Conservation (phyloP, 805 yeast genomes). For the Lipomyces sp. region DNA sequence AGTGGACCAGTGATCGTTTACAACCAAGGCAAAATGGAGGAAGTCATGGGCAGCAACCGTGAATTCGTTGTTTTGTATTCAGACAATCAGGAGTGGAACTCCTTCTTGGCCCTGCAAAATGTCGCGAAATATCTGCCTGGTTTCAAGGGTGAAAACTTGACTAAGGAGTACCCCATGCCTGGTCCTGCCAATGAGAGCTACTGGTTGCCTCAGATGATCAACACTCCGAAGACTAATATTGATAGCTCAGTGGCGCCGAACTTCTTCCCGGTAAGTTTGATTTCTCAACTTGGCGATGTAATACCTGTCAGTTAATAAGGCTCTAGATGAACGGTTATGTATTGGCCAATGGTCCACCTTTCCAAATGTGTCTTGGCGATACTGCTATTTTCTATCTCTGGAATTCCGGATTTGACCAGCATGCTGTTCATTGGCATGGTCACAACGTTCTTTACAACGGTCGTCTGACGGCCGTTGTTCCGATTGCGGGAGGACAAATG, state of each 20-base stretch:
- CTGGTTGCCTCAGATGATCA: background rate
- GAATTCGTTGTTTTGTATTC: background rate
- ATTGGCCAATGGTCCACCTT: background rate
- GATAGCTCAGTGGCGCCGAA: background rate
- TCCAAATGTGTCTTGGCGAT: constrained; percentile 7
- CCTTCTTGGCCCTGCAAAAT: constrained; percentile 6
- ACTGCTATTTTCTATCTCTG: background rate
- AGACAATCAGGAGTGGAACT: constrained; percentile 6
- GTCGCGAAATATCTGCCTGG: background rate
- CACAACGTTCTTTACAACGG: background rate
- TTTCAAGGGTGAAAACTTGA: background rate
- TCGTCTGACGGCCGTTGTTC: background rate
- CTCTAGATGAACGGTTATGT: constrained; percentile 7
- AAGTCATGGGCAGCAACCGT: background rate
- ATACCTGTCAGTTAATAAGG: background rate
- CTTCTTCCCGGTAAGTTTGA: constrained; percentile 2
- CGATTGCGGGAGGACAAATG: background rate
- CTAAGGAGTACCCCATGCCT: background rate
- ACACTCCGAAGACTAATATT: background rate
- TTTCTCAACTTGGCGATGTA: background rate
- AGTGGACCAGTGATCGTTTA: background rate
- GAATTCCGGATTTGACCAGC: constrained; percentile 4
- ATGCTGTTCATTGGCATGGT: constrained; percentile 11
- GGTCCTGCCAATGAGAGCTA: background rate
- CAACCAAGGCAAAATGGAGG: background rate